Percentiles rank a stretch among this genome's conserved stretches.
Conservation (phyloP, 306 rosid species). For the Oemleria cerasiformis region DNA sequence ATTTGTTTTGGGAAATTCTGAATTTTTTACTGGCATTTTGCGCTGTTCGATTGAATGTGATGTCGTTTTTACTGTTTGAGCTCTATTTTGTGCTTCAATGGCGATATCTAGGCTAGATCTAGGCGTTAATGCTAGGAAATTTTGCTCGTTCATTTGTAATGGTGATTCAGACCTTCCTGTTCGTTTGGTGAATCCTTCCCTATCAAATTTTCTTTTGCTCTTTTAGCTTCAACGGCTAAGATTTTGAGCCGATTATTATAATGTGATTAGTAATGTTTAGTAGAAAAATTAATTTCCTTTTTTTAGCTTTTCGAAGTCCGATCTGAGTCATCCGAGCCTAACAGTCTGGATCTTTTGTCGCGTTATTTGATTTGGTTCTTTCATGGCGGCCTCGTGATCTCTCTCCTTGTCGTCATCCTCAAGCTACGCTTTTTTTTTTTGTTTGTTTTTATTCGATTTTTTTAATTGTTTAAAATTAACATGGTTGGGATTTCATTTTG, state of each 20-base stretch:
- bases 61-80: not conserved
- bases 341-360: constrained; percentile 3
- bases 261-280: not conserved
- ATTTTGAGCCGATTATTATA: constrained; percentile 1
- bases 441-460: too few relatives aligned
- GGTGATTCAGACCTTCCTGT: not conserved
- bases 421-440: too few relatives aligned
- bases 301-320: not conserved
- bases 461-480: not conserved
- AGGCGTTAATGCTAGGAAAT: not conserved
- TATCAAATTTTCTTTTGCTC: not conserved
- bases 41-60: not conserved
- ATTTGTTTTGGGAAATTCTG: not conserved
- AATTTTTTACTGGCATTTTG: not conserved
- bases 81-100: not conserved
- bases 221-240: not conserved
- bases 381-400: not conserved
- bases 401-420: not conserved
- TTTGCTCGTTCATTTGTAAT: not conserved
- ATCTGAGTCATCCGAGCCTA: not conserved
- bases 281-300: not conserved
- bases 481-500: not conserved
- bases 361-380: not conserved
- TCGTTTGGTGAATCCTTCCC: too few relatives aligned
- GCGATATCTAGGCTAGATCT: constrained; percentile 13